Percentiles rank a stretch among this genome's conserved stretches.
These are phyloP conservation scores for Leccinum broughii DNA, from an alignment of 768 basidiomycete genomes.

Conservation along the genomic window DNA sequence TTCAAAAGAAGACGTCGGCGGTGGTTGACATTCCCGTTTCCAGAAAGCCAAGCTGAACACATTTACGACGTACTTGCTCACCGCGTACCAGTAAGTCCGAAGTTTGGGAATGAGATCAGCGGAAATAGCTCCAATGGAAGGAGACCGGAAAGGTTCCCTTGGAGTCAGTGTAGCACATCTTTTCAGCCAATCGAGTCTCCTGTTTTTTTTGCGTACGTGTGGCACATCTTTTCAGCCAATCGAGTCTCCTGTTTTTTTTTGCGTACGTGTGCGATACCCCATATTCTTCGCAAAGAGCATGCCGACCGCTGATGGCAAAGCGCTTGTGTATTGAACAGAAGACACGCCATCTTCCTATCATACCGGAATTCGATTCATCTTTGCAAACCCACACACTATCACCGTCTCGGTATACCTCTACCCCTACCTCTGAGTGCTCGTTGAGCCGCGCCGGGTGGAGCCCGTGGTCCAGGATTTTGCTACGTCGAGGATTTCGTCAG, in stretches of 20 bases:
- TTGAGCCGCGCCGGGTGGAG: conserved; percentile 89
- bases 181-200: background rate
- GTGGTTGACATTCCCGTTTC: conserved; percentile 42
- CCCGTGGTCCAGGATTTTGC: conserved; percentile 83
- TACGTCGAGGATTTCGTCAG: conserved; percentile 33
- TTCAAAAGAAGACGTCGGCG: no score
- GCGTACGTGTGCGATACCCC: no score
- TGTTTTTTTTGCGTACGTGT: no score
- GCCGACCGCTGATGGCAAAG: no score
- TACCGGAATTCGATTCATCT: conserved; percentile 10
- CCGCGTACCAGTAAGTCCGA: background rate
- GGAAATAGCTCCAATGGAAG: background rate
- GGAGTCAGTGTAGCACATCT: background rate
- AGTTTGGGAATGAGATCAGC: background rate
- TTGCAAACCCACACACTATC: conserved; percentile 14
- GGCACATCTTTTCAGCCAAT: background rate
- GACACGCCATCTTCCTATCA: conserved; percentile 21
- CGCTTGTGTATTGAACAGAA: conserved; percentile 18
- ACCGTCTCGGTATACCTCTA: conserved; percentile 78
- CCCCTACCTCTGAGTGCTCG: conserved; percentile 85
- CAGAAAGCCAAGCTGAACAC: conserved; percentile 39
- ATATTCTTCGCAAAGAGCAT: no score
- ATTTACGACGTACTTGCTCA: background rate
- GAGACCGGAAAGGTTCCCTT: background rate
- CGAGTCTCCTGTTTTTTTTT: background rate